Base-by-base conservation (phyloP, 208 protist species). In the Acanthamoeba quina region DNA sequence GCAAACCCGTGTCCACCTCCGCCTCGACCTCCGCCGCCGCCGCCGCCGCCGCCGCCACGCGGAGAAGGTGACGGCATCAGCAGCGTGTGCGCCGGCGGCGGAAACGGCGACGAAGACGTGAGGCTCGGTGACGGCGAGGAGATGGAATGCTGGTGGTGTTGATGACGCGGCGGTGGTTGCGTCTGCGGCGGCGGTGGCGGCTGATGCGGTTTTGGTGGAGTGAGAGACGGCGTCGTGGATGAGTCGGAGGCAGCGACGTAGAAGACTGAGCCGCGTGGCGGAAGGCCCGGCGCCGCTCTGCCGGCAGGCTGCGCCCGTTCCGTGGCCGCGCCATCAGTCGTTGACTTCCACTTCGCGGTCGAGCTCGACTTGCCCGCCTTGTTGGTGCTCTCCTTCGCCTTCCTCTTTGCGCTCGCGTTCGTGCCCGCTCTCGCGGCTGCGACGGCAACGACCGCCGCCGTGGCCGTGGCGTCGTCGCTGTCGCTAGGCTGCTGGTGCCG, bases 31-130 rank as follows among this genome's bases (percentile, higher is more conserved):
- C 52, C 10, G 52, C 52, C 52, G 52, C 52, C 58, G 10, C 68
- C 19, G 10, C 58, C 58, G 21, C 5, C 58, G 58, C 19, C 21
- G 58, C 58, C 58, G 58, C 68, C 3, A 76, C 17, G 68, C 34
- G 68, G n/a, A n/a, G n/a, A 76, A 21, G 68, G 68, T 3, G 68
- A 76, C 19, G 68, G 68, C 68, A 76, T 76, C 10, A 76, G 17
- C 31, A 76, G 21, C 10, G 58, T 5, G 21, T 64, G 58, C 10
- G 58, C 58, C 58, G 58, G 3, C 58, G 58, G 68, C 68, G 68
- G 34, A 13, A 76, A 76, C 10, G 58, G 21, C 58, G 58, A 64
- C 58, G 21, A 64, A 6, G 58, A 11, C 49, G 49, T 54, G 49
- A 54, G 49, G 49, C 49, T 54, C 49, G 49, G 49, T 11, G 49